Evolutionary conservation across 345 rosid genomes (phyloP).

Genomic region (Limnanthes douglasii): DNA sequence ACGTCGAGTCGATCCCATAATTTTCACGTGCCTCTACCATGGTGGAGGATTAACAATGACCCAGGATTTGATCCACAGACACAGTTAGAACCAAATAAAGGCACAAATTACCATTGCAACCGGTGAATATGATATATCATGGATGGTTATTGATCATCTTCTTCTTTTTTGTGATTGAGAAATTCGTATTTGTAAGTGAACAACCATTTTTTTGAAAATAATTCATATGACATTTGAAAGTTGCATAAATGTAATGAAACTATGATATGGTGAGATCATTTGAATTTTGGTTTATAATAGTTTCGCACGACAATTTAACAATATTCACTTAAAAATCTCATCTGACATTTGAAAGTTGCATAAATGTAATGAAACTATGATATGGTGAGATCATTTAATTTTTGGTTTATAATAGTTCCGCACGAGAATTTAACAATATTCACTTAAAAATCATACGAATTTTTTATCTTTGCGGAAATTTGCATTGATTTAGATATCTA

Average conservation of each 20-base stretch:
- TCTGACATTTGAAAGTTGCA: slow-evolving; percentile 33
- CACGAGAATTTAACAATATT: too few species aligned
- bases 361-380: not conserved
- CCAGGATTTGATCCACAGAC: slow-evolving; percentile 83
- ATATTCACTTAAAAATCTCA: slow-evolving; percentile 7
- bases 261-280: not conserved
- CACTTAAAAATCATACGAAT: too few species aligned
- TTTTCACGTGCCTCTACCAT: slow-evolving; percentile 67
- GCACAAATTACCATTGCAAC: slow-evolving; percentile 96
- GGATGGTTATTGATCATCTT: slow-evolving; percentile 87
- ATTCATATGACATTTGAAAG: slow-evolving; percentile 16
- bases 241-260: slow-evolving; percentile 12
- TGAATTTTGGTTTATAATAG: too few species aligned
- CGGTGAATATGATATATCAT: slow-evolving; percentile 90
- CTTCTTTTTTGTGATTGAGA: slow-evolving; percentile 50
- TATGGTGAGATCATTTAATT: not conserved
- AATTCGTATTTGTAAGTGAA: slow-evolving; percentile 40
- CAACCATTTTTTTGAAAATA: slow-evolving; percentile 22
- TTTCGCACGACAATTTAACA: too few species aligned
- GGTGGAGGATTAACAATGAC: slow-evolving; percentile 88
- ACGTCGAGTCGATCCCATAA: slow-evolving; percentile 95
- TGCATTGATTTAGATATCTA: too few species aligned
- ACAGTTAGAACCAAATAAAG: slow-evolving; percentile 68
- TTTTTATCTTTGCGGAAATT: too few species aligned
- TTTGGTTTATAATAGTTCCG: too few species aligned